Base-by-base conservation (phyloP, 805 yeast species). In the Monosporozyma servazzii region DNA sequence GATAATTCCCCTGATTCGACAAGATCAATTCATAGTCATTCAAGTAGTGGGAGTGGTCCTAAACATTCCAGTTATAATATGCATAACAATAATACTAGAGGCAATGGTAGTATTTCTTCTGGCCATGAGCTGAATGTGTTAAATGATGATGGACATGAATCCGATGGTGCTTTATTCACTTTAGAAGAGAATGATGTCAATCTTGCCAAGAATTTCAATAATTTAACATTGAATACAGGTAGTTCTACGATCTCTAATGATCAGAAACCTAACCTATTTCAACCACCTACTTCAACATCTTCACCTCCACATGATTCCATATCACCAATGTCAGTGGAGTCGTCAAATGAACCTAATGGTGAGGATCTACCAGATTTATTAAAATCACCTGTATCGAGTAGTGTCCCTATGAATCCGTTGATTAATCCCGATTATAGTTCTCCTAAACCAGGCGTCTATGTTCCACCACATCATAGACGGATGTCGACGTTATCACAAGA, bases 381-480 rank as follows among this genome's bases (percentile, higher is more conserved):
- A 44, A 61, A 60, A 51, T 60, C 69, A 2, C 70, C 68, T 13
- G 58, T 53, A 3, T 30, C 48, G 10, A 46, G 42, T 21, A 18
- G 23, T 2, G 29, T 46, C 5, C 46, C 47, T n/a, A 42, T 25
- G 20, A 31, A 42, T 30, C 44, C 51, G 21, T 37, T 29, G n/a
- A 43, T 51, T 43, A 25, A 48, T 30, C 23, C 25, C 1, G 11
- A 29, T 30, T 44, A 44, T 30, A 18, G 27, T 47, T 37, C 42
- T 17, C 18, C 21, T 7, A 64, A 60, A 51, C 53, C 63, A 0
- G 68, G 69, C 10, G 60, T 63, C 29, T 78, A 78, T 55, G 68
- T 78, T 20, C 81, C 81, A 27, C 82, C 82, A 13, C 82, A 78
- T 58, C 80, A 76, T 53, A 70, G 82, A 57, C 67, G 73, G 49